Evolutionary conservation across 2,329 filamentous ascomycete genomes (phyloP).

Genomic region (Magnaporthiopsis poae): DNA sequence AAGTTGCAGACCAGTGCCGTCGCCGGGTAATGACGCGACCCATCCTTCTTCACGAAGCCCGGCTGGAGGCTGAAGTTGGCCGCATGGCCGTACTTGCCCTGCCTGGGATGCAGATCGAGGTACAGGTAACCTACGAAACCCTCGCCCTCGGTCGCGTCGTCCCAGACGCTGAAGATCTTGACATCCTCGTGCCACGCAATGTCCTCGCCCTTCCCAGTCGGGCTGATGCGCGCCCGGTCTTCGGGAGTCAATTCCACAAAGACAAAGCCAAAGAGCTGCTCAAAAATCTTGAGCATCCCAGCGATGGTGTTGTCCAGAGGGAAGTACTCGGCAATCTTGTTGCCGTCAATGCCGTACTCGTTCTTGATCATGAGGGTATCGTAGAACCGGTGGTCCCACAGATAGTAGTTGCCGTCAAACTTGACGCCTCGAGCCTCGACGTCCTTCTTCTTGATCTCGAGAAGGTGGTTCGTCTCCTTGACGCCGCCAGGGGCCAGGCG

Average conservation of each 20-base stretch:
- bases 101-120: conserved; percentile 68
- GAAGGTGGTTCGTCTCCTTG: conserved; percentile 61
- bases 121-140: conserved; percentile 75
- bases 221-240: conserved; percentile 54
- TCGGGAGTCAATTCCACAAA: conserved; percentile 64
- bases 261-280: conserved; percentile 68
- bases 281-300: conserved; percentile 75
- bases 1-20: conserved; percentile 81
- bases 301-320: conserved; percentile 63
- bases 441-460: conserved; percentile 64
- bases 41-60: conserved; percentile 56
- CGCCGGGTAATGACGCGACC: conserved; percentile 63
- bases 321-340: conserved; percentile 75
- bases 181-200: conserved; percentile 77
- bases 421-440: conserved; percentile 47
- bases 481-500: conserved; percentile 59
- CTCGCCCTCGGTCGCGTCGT: conserved; percentile 60
- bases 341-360: conserved; percentile 70
- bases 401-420: conserved; percentile 62
- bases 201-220: conserved; percentile 58
- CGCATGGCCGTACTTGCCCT: conserved; percentile 75
- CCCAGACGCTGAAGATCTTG: conserved; percentile 74
- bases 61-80: conserved; percentile 77
- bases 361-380: conserved; percentile 71
- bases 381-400: conserved; percentile 77